These are phyloP conservation scores for Nitzschia palea DNA, from an alignment of 108 stramenopile species.

Conservation along the genomic window DNA sequence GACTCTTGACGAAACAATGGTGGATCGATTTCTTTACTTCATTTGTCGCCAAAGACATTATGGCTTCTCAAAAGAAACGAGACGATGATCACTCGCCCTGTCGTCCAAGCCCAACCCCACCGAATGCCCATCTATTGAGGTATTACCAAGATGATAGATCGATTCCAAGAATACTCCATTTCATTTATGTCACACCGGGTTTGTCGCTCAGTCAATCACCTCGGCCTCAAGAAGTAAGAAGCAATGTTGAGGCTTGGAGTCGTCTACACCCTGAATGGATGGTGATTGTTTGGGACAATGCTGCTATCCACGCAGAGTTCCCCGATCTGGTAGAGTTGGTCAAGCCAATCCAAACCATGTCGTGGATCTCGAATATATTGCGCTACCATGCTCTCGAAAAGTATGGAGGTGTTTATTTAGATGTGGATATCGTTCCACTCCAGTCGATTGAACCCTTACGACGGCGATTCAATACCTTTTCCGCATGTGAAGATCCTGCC, in stretches of 20 bases:
- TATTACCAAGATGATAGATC: neutral
- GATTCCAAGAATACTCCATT: neutral
- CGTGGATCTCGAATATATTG: neutral
- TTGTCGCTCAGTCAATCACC: neutral
- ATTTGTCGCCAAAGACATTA: neutral
- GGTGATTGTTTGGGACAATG: slow-evolving; percentile 5
- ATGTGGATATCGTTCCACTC: slow-evolving; percentile 2
- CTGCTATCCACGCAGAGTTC: neutral
- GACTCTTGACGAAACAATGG: slow-evolving; percentile 44
- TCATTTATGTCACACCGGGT: neutral
- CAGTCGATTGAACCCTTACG: neutral
- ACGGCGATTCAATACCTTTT: neutral
- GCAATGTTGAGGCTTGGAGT: neutral
- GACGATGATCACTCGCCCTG: too few relatives aligned
- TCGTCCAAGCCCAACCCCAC: too few relatives aligned
- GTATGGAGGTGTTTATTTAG: slow-evolving; percentile 7
- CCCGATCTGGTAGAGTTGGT: neutral
- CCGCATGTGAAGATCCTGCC: neutral
- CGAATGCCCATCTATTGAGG: neutral
- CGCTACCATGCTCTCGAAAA: slow-evolving; percentile 7
- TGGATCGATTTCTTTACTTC: slow-evolving; percentile 48
- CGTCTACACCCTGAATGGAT: slow-evolving; percentile 6
- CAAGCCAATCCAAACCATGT: neutral
- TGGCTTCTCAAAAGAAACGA: neutral
- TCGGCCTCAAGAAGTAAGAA: neutral